A percentile compares a stretch with the other conserved stretches of the same genome.
These are phyloP conservation scores for Saitozyma sp. DNA, from an alignment of 768 basidiomycete genomes.

Conservation along the genomic window DNA sequence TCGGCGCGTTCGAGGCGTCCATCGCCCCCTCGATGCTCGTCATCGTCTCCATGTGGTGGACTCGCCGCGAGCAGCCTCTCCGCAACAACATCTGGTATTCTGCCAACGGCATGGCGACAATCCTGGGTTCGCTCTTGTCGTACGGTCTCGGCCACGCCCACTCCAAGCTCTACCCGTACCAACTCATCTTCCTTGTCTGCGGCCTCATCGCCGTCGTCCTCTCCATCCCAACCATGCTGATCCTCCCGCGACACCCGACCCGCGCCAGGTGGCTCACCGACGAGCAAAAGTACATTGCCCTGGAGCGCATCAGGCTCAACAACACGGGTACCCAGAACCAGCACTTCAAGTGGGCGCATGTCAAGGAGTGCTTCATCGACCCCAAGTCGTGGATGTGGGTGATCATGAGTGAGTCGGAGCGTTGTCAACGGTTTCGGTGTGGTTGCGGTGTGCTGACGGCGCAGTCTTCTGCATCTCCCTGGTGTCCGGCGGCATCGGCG, in stretches of 20 bases:
- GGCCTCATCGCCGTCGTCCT: conserved; percentile 43
- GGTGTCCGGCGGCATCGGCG: conserved; percentile 54
- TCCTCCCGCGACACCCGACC: conserved; percentile 49
- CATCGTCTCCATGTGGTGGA: conserved; percentile 58
- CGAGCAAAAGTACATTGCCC: conserved; percentile 50
- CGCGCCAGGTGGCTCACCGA: conserved; percentile 26
- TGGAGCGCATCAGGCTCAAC: conserved; percentile 23
- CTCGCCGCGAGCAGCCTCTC: conserved; percentile 57
- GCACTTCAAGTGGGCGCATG: conserved; percentile 31
- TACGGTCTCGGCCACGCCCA: conserved; percentile 57
- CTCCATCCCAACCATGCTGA: conserved; percentile 31
- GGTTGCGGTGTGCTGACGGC: no score
- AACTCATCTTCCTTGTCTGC: conserved; percentile 56
- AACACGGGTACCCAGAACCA: conserved; percentile 34
- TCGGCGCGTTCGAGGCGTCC: conserved; percentile 59
- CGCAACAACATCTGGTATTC: conserved; percentile 51
- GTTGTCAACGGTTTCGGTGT: no score
- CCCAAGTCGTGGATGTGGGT: conserved; percentile 57
- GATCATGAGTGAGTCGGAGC: conserved; percentile 49
- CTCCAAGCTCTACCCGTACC: conserved; percentile 51
- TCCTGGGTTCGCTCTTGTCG: conserved; percentile 57
- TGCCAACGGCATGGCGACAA: conserved; percentile 55
- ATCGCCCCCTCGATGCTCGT: conserved; percentile 58
- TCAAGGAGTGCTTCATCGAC: conserved; percentile 47
- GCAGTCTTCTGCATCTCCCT: conserved; percentile 11